Evolutionary conservation across 2,329 filamentous ascomycete species (phyloP), one percentile per base, ranked within the genome.

Genomic region (Salinomyces thailandicus): DNA sequence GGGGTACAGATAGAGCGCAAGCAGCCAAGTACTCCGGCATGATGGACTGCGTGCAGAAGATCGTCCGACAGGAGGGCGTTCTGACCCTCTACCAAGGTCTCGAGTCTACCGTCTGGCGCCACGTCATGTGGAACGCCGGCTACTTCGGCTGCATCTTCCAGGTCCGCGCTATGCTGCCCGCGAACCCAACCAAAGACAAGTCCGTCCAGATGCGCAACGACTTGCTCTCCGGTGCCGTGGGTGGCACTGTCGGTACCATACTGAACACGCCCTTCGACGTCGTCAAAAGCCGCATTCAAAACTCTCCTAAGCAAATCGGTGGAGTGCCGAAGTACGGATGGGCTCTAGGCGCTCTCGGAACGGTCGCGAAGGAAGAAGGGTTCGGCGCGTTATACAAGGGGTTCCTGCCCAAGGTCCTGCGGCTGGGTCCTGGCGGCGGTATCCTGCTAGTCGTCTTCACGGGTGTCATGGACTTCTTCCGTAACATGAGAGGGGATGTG

Each of bases 141-240:
- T 95, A 94, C 73, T 98, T 98, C 62, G 91, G 91, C 55, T 93
- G 86, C 65, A 98, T 98, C 61, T 94, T 93, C 77, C 91, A 98
- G 67, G 85, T 96, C 45, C 82, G 87, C 58, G 74, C 77, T 42
- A 69, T 95, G 49, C 66, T 98, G 31, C 91, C 91, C 44, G 73
- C 77, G 58, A 58, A 58, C 44, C 54, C 54, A 0, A 78, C 81
- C n/a, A 75, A 81, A 38, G 81, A 76, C 62, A 93, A 94, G 73
- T 71, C 71, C 48, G 71, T 74, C 36, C 80, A 95, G 66, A 83
- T 93, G 64, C 65, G 73, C 41, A 95, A 94, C 59, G 87, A 98
- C 55, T 66, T 98, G 47, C 65, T 93, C 38, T 86, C 86, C 14
- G 91, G 91, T 60, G 73, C 81, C 29, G 64, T 94, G 46, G 91